Percentiles rank a stretch among this genome's conserved stretches.
Evolutionary conservation across 805 yeast species (phyloP).

Genomic region (Ogataea nakhonphanomensis): DNA sequence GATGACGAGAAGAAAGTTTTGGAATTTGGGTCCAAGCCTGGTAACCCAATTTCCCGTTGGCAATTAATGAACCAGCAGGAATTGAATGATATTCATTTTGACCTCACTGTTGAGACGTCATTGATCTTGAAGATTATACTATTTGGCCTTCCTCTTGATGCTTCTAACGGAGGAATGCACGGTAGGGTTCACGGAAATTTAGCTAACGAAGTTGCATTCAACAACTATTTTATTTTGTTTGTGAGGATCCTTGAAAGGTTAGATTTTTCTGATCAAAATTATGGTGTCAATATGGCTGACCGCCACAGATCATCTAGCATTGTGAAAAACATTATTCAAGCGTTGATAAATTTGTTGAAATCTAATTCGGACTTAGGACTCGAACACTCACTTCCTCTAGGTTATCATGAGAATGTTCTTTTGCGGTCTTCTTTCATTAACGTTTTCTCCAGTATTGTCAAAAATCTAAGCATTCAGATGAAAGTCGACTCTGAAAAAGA

Average conservation of each 20-base stretch:
- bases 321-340: slow-evolving; percentile 59
- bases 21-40: slow-evolving; percentile 6
- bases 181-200: slow-evolving; percentile 22
- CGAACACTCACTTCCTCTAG: slow-evolving; percentile 71
- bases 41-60: not conserved
- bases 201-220: slow-evolving; percentile 52
- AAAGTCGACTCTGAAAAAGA: slow-evolving; percentile 10
- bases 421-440: slow-evolving; percentile 71
- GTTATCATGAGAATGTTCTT: slow-evolving; percentile 63
- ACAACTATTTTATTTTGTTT: slow-evolving; percentile 62
- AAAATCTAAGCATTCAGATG: slow-evolving; percentile 24
- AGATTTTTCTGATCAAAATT: slow-evolving; percentile 23
- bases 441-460: slow-evolving; percentile 67
- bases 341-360: slow-evolving; percentile 65
- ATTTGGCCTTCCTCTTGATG: slow-evolving; percentile 55
- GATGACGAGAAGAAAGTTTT: slow-evolving; percentile 24
- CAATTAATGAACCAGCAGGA: slow-evolving; percentile 17
- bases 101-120: slow-evolving; percentile 47
- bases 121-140: slow-evolving; percentile 54
- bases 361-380: slow-evolving; percentile 77
- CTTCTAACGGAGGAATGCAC: slow-evolving; percentile 46
- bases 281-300: slow-evolving; percentile 19
- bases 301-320: slow-evolving; percentile 55
- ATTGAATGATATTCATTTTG: slow-evolving; percentile 28
- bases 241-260: slow-evolving; percentile 51